phyloP scores from a whole-genome alignment of 176 grass and related monocot species.

The Zizania latifolia region DNA sequence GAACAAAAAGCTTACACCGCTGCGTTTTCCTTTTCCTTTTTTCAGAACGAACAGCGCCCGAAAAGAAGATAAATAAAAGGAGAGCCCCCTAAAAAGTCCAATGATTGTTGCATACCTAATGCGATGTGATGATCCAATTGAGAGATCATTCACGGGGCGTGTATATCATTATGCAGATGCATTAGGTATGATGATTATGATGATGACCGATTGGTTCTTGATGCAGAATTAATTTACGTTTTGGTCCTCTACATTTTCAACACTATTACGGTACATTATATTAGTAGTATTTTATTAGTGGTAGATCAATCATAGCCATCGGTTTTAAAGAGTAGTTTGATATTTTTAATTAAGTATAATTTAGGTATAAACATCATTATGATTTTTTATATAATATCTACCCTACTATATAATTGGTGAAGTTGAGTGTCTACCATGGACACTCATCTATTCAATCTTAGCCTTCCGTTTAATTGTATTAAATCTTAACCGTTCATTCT shows the following conservation, averaged over 20 bases:
- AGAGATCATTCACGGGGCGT: background rate
- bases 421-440: no score
- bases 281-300: no score
- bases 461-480: no score
- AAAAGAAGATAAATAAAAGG: slow-evolving; percentile 23
- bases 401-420: no score
- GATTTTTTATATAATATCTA: no score
- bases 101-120: slow-evolving; percentile 29
- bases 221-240: background rate
- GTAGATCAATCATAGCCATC: no score
- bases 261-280: no score
- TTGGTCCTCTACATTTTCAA: background rate
- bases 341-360: no score
- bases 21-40: background rate
- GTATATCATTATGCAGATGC: background rate
- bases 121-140: background rate
- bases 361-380: no score
- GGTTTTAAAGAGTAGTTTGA: no score
- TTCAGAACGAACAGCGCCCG: background rate
- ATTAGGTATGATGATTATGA: background rate
- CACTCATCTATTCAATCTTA: no score
- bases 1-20: background rate
- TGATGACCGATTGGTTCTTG: slow-evolving; percentile 5
- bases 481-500: no score
- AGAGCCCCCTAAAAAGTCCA: slow-evolving; percentile 22